These are phyloP conservation scores for Gleditsia sinensis DNA, from an alignment of 306 rosid species.

Conservation along the genomic window DNA sequence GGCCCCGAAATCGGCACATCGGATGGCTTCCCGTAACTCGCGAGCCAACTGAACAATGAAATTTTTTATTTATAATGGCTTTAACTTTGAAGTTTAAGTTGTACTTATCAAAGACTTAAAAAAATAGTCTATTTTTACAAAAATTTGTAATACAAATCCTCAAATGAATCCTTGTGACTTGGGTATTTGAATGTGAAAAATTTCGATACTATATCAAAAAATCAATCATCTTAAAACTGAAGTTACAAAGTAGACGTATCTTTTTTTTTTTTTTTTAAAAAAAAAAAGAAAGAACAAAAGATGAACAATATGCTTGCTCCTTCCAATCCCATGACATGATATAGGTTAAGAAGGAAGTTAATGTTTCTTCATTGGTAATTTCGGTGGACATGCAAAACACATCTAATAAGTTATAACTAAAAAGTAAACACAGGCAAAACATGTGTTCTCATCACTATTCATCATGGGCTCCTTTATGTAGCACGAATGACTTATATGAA, in stretches of 20 bases:
- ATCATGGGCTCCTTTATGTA: background rate
- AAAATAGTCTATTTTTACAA: background rate
- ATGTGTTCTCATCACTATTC: background rate
- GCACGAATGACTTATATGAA: background rate
- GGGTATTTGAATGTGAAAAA: background rate
- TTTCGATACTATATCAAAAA: background rate
- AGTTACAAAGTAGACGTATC: no score
- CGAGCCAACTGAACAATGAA: no score
- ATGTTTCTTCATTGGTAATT: background rate
- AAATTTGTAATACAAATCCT: background rate
- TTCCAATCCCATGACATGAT: no score
- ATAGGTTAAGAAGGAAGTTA: no score
- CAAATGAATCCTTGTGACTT: background rate
- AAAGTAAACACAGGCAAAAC: background rate
- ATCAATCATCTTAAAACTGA: background rate
- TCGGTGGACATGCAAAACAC: background rate
- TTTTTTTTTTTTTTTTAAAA: no score
- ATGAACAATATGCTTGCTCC: no score
- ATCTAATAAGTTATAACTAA: background rate
- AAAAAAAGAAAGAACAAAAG: no score
- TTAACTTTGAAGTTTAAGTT: background rate
- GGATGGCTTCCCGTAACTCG: no score
- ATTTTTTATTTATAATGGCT: no score
- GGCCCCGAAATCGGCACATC: no score
- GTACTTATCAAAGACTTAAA: background rate